Base-by-base conservation (phyloP, 345 rosid genomes). In the Rhodamnia argentea region DNA sequence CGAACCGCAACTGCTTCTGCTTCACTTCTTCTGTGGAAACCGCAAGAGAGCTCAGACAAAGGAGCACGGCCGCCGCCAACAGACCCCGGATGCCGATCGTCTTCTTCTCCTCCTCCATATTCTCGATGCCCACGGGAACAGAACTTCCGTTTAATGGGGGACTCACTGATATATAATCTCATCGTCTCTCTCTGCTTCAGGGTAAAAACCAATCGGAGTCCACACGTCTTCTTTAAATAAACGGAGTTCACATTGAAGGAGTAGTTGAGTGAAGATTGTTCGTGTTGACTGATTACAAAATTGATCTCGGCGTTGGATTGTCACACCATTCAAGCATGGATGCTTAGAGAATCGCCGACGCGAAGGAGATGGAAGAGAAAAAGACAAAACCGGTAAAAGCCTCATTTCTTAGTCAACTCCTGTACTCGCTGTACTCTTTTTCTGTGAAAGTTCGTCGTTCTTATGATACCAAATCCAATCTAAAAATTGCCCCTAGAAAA, bases 1-100 rank as follows among this genome's bases (percentile, higher is more conserved):
- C 90, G 83, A 95, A 94, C 53, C 95, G 91, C 87, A 95, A 93
- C 83, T 50, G 90, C 74, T 54, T 84, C 82, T 51, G 52, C 51
- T 84, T 57, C 10, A 29, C 57, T 57, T 83, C 74, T 86, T 51
- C 24, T 24, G 26, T 24, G 13, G 75, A 18, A 6, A 7, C 83
- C 10, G 54, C 29, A 37, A 85, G 12, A 20, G 52, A 75, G 13
- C 29, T 70, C 83, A 85, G 83, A 85, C 52, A 64, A n/a, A 85
- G 4, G 32, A 52, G 42, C 14, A 24, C 55, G 1, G 47, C 47
- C 10, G 32, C 59, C 64, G 81, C 75, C 27, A 60, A 52, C 14
- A 52, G 53, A 37, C 10, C 53, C 53, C 14, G 53, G 53, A 52
- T 4, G 14, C 53, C 53, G 4, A 12, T 52, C 18, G 42, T 62